These are phyloP conservation scores for Vairimorpha ceranae DNA, from an alignment of 371 early-diverging fungal species.

Conservation along the genomic window DNA sequence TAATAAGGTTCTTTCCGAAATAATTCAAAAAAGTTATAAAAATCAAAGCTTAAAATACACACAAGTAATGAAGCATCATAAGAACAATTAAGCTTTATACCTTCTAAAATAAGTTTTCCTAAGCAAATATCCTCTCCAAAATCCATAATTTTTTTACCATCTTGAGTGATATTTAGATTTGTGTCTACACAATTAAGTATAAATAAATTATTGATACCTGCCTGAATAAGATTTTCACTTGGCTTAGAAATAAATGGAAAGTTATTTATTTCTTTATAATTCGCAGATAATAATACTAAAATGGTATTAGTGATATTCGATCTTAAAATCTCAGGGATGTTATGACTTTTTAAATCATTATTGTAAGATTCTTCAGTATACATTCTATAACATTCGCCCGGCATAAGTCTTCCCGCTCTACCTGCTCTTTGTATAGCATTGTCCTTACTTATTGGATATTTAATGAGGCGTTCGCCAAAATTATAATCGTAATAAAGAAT, in stretches of 20 bases:
- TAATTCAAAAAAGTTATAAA: not conserved
- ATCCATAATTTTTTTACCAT: conserved; percentile 41
- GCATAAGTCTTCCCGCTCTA: conserved; percentile 47
- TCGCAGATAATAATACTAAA: conserved; percentile 35
- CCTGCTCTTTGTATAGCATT: conserved; percentile 53
- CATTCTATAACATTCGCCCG: conserved; percentile 49
- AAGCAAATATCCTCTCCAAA: conserved; percentile 42
- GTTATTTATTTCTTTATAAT: conserved; percentile 44
- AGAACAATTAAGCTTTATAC: conserved; percentile 18
- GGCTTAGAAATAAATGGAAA: conserved; percentile 52
- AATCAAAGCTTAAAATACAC: conserved; percentile 25
- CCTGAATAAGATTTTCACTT: conserved; percentile 27
- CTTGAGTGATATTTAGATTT: conserved; percentile 41
- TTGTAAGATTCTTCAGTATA: conserved; percentile 48
- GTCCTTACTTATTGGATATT: conserved; percentile 35
- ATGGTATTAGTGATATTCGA: conserved; percentile 39
- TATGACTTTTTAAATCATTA: conserved; percentile 15
- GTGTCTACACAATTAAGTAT: conserved; percentile 41
- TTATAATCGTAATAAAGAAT: conserved; percentile 87
- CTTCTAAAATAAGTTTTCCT: conserved; percentile 39
- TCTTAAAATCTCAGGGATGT: conserved; percentile 46
- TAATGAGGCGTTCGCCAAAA: conserved; percentile 11
- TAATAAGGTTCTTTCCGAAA: not conserved
- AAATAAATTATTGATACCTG: conserved; percentile 37
- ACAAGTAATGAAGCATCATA: conserved; percentile 26